phyloP scores from a whole-genome alignment of 192 early-diverging fungal genomes.

The Phycomyces blakesleeanus region DNA sequence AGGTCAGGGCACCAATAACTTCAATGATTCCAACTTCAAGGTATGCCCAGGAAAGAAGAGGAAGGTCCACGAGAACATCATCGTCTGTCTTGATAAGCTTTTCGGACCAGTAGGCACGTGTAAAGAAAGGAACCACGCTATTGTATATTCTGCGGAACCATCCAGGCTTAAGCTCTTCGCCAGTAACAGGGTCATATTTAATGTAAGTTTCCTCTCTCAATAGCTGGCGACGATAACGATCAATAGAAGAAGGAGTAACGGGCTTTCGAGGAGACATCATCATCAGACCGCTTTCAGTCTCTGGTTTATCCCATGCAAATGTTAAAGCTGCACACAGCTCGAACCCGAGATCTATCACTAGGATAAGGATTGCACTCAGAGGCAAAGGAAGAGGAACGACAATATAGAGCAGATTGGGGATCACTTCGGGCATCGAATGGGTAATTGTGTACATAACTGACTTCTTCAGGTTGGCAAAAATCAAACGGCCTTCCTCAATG shows the following conservation, averaged over 20 bases:
- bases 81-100: constrained; percentile 68
- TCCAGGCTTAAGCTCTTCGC: constrained; percentile 34
- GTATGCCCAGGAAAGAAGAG: constrained; percentile 80
- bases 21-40: constrained; percentile 83
- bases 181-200: constrained; percentile 46
- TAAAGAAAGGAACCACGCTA: constrained; percentile 47
- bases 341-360: constrained; percentile 93
- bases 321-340: constrained; percentile 83
- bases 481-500: constrained; percentile 92
- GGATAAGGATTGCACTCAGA: constrained; percentile 78
- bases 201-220: constrained; percentile 46
- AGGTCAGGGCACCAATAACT: constrained; percentile 60
- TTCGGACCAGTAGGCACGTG: constrained; percentile 57
- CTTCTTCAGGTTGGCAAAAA: constrained; percentile 95
- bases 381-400: constrained; percentile 83
- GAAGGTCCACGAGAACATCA: constrained; percentile 83
- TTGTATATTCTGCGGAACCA: constrained; percentile 21
- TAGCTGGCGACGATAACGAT: constrained; percentile 56
- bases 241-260: constrained; percentile 73
- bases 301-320: constrained; percentile 90
- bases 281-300: constrained; percentile 77
- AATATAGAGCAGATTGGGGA: constrained; percentile 83
- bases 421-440: constrained; percentile 89
- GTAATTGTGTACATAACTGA: constrained; percentile 89
- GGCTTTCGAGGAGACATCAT: constrained; percentile 86